Evolutionary conservation across 208 protist species (phyloP), one percentile per base, ranked within the genome.

Genomic region (Leishmania arabica): DNA sequence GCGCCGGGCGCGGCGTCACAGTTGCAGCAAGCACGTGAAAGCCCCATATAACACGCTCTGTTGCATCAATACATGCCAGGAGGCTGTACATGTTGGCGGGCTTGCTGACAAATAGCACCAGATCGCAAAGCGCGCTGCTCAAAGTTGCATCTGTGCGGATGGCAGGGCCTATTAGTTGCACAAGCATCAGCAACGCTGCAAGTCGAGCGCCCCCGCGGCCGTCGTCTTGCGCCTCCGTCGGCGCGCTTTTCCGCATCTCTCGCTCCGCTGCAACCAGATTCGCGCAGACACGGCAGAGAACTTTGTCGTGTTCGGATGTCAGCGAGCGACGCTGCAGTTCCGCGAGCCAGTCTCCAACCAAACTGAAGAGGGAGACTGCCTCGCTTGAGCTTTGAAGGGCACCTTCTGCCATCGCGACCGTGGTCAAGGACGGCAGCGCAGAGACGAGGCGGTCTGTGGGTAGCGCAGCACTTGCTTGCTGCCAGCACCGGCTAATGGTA

Each of bases 261-360:
- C 27, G 31, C 68, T 77, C 82, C 9, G 51, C 42, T n/a, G 58
- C 56, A 49, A 71, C 56, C 21, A 71, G n/a, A 37, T 79, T n/a
- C 17, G 54, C 37, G 62, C 76, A 79, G 49, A 72, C 62, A 72
- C 21, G n/a, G 21, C 76, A 51, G 40, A 79, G 76, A 24, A 47
- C 64, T 47, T 37, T 53, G 62, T 71, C 49, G 45, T 79, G 76
- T 3, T 45, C 60, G 21, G 31, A 53, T 49, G 60, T 53, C 37
- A 79, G 76, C 31, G 37, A 34, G 60, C 76, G 76, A 15, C 24
- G 31, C 76, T 79, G 76, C 76, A 79, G 76, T 37, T 71, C 76
- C 49, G 13, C 45, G 13, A 79, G 47, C 62, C 58, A 79, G 60
- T 71, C 64, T 40, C 15, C 45, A 19, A 79, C 62, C 15, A 79